Conservation (phyloP, 2,329 filamentous ascomycete genomes). For the Neospermospora avenae region DNA sequence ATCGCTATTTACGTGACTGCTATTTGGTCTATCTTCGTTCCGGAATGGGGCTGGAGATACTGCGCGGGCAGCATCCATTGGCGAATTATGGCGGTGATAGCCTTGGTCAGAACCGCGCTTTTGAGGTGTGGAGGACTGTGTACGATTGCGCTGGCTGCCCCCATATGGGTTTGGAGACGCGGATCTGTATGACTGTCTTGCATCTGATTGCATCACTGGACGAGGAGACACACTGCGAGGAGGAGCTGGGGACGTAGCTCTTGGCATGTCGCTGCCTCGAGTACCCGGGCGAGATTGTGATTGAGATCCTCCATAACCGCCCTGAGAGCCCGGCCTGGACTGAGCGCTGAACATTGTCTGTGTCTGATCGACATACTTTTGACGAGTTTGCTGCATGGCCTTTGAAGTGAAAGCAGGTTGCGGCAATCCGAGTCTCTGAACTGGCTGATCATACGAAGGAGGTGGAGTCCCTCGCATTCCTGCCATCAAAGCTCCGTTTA, state of each 20-base stretch:
- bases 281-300: conserved; percentile 55
- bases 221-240: conserved; percentile 61
- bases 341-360: conserved; percentile 66
- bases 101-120: conserved; percentile 48
- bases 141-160: conserved; percentile 33
- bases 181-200: conserved; percentile 45
- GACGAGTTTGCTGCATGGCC: conserved; percentile 92
- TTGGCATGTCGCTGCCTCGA: conserved; percentile 55
- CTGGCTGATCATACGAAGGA: conserved; percentile 75
- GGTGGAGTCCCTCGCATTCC: conserved; percentile 74
- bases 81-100: conserved; percentile 50
- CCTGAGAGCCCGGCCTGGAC: conserved; percentile 32
- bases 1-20: conserved; percentile 38
- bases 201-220: conserved; percentile 50
- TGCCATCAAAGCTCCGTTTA: conserved; percentile 46
- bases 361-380: conserved; percentile 81
- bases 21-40: conserved; percentile 47
- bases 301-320: conserved; percentile 35
- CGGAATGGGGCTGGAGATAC: conserved; percentile 41
- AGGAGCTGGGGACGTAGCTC: conserved; percentile 66
- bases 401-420: conserved; percentile 88
- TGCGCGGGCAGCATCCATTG: conserved; percentile 42
- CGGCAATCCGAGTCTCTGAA: conserved; percentile 80
- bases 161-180: conserved; percentile 64
- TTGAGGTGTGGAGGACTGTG: conserved; percentile 39